Percentiles rank a stretch among this genome's conserved stretches.
Conservation (phyloP, 2,329 filamentous ascomycete genomes). For the Cladophialophora chaetospira region DNA sequence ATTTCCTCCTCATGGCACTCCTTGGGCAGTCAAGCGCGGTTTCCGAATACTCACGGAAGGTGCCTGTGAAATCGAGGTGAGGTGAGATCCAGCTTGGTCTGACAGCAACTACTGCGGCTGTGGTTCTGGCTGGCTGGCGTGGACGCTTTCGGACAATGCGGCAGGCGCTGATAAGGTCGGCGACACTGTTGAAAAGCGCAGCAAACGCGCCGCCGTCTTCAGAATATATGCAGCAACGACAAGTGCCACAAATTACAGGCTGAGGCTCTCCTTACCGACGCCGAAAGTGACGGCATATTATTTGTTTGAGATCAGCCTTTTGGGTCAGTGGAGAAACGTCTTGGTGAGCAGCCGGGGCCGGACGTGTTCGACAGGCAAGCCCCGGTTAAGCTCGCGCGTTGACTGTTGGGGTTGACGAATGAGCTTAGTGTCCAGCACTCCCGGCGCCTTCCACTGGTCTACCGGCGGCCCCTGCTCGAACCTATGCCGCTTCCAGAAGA, state of each 20-base stretch:
- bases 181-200: not conserved
- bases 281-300: conserved; percentile 23
- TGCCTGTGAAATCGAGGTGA: not conserved
- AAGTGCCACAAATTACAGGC: not conserved
- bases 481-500: conserved; percentile 7
- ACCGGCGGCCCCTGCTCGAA: not conserved
- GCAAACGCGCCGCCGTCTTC: not conserved
- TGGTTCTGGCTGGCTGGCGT: not conserved
- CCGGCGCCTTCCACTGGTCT: not conserved
- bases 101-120: not conserved
- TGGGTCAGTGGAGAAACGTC: conserved; percentile 18
- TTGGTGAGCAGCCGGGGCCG: conserved; percentile 2
- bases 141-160: not conserved
- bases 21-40: conserved; percentile 4
- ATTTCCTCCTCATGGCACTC: conserved; percentile 29
- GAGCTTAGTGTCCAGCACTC: not conserved
- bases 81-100: not conserved
- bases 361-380: conserved; percentile 6
- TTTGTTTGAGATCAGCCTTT: conserved; percentile 28
- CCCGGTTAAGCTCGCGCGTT: conserved; percentile 5
- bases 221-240: not conserved
- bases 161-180: not conserved
- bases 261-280: conserved; percentile 16
- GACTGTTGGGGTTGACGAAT: not conserved
- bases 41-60: conserved; percentile 1